Percentiles rank a stretch among this genome's conserved stretches.
These are phyloP conservation scores for Trematosphaeria pertusa DNA, from an alignment of 2,329 filamentous ascomycete species.

Conservation along the genomic window DNA sequence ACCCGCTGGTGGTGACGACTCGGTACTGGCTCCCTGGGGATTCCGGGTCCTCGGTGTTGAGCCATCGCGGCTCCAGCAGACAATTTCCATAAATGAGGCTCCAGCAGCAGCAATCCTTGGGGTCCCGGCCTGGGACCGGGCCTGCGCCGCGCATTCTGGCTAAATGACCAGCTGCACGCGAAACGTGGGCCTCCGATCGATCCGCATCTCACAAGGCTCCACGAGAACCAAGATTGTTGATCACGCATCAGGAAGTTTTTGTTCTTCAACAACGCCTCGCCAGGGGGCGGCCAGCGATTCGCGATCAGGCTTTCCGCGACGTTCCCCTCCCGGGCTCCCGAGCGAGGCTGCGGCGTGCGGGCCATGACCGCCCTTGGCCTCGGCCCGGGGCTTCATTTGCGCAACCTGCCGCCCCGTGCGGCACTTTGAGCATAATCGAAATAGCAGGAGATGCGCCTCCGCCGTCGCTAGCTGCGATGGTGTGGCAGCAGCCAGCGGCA, in stretches of 20 bases:
- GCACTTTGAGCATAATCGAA: neutral
- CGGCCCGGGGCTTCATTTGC: neutral
- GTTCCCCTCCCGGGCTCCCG: slow-evolving; percentile 1
- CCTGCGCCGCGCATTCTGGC: slow-evolving; percentile 6
- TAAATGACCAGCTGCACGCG: slow-evolving; percentile 4
- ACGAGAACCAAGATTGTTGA: slow-evolving; percentile 4
- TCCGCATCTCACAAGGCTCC: slow-evolving; percentile 6
- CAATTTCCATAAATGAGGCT: slow-evolving; percentile 11
- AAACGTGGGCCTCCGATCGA: slow-evolving; percentile 17
- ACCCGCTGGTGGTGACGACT: slow-evolving; percentile 3
- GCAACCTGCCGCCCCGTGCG: slow-evolving; percentile 3
- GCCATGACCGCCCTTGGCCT: neutral
- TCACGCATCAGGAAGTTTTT: neutral
- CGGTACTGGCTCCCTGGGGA: slow-evolving; percentile 7
- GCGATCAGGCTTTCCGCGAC: neutral
- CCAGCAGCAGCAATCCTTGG: neutral
- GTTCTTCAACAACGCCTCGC: neutral
- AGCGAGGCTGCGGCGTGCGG: slow-evolving; percentile 3
- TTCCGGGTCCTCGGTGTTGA: slow-evolving; percentile 8
- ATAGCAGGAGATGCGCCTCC: neutral
- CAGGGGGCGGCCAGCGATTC: neutral
- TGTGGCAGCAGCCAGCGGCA: neutral
- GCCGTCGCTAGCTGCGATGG: neutral
- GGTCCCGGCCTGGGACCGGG: neutral
- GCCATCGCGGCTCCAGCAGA: slow-evolving; percentile 4